These are phyloP conservation scores for Gentiana dahurica DNA, from an alignment of 257 asterid genomes.

Conservation along the genomic window DNA sequence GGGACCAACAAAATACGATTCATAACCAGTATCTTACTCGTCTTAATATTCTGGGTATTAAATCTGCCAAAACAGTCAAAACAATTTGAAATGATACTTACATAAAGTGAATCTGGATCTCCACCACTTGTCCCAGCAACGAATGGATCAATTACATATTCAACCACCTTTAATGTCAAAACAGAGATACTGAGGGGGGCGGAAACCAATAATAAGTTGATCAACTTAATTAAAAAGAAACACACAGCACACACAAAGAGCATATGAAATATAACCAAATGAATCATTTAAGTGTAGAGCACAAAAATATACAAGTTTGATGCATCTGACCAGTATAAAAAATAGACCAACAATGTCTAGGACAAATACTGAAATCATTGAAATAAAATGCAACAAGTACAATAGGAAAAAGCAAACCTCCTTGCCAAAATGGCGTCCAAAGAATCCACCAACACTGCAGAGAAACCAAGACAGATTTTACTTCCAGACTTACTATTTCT, in stretches of 20 bases:
- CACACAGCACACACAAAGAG: neutral
- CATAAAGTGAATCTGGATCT: conserved; percentile 88
- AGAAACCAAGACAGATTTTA: conserved; percentile 3
- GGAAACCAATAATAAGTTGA: conserved; percentile 6
- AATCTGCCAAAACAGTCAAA: too few relatives aligned
- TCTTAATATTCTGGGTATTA: too few relatives aligned
- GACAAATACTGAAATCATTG: neutral
- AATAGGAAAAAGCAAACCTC: conserved; percentile 41
- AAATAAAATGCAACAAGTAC: conserved; percentile 5
- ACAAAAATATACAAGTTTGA: neutral
- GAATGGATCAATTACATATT: conserved; percentile 86
- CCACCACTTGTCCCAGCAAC: conserved; percentile 93
- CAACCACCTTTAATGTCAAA: conserved; percentile 50
- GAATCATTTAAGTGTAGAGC: neutral
- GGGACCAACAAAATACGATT: neutral
- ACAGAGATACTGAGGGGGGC: conserved; percentile 45
- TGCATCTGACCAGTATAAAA: conserved; percentile 1
- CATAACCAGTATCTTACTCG: too few relatives aligned
- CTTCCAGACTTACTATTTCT: neutral
- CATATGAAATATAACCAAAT: neutral
- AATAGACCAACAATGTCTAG: conserved; percentile 2
- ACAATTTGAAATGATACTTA: conserved; percentile 27
- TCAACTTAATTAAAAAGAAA: neutral
- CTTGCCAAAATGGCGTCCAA: conserved; percentile 93
- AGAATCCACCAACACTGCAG: conserved; percentile 84